Evolutionary conservation across 192 early-diverging fungal species (phyloP), one percentile per base, ranked within the genome.

Genomic region (Podila verticillata): DNA sequence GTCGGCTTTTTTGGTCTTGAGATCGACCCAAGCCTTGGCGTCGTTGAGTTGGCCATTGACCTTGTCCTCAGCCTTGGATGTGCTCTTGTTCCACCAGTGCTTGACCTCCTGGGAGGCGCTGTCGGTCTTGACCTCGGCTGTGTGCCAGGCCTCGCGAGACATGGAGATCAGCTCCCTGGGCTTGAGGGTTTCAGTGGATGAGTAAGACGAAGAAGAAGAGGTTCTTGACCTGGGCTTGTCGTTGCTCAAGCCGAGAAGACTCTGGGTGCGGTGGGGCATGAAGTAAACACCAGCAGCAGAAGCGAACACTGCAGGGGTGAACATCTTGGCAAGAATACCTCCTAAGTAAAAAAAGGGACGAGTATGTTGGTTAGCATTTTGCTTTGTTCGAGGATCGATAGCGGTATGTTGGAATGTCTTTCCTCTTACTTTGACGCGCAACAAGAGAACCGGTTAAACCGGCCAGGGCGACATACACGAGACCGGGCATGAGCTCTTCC

Each of bases 401-500:
- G 0, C 4, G 30, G 10, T 61, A 63, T 62, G 31, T 8, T 24
- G 61, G 44, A 24, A 2, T n/a, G 34, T 35, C n/a, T 9, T 36
- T 19, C 17, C 24, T 24, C 44, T 56, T 71, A 71, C 69, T 15
- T 48, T 71, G 60, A 0, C 61, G 59, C 26, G 61, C 69, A 22
- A 63, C 44, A 30, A 63, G 17, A 19, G 60, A 62, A 56, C 69
- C 69, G 10, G 69, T 63, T 32, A 71, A 20, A 30, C 69, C 61
- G 26, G 69, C 69, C 22, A 71, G 60, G 28, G 77, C 70, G 15
- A 80, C 77, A 54, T 72, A 72, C 61, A 80, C 51, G 2, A 80
- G 44, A 9, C 77, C 77, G 4, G 70, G 77, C 54, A 80, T 19
- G 47, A 80, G 77, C 20, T 80, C 65, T 56, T 80, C 77, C 12